Conservation (phyloP, 805 yeast genomes). For the Saccharomycopsis capsularis region DNA sequence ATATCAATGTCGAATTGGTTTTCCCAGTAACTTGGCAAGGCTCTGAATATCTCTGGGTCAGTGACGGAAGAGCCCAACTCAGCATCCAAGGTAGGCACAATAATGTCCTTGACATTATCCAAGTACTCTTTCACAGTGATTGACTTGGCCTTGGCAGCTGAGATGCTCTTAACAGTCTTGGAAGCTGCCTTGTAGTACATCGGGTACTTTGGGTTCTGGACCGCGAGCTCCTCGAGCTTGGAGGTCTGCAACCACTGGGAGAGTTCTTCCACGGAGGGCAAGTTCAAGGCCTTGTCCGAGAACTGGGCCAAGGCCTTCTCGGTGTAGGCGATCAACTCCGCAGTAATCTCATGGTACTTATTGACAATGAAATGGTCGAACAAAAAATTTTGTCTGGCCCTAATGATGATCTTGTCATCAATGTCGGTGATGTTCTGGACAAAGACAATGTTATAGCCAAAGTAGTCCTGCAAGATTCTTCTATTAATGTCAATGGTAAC, state of each 20-base stretch:
- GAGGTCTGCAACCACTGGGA: conserved; percentile 43
- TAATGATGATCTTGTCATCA: conserved; percentile 91
- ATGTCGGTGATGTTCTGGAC: conserved; percentile 98
- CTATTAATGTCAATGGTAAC: conserved; percentile 92
- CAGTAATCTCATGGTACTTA: conserved; percentile 26
- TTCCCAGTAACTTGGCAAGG: conserved; percentile 88
- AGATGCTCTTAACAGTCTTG: conserved; percentile 43
- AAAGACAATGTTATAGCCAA: conserved; percentile 80
- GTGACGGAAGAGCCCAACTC: conserved; percentile 68
- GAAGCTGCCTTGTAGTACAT: conserved; percentile 69
- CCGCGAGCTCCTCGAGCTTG: conserved; percentile 44
- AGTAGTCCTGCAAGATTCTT: conserved; percentile 81
- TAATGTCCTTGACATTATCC: conserved; percentile 57
- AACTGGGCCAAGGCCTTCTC: conserved; percentile 21
- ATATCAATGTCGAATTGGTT: conserved; percentile 76
- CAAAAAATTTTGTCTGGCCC: conserved; percentile 85
- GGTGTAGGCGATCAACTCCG: conserved; percentile 18
- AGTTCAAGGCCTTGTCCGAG: conserved; percentile 22
- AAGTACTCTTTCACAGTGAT: conserved; percentile 36
- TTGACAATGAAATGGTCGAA: conserved; percentile 50
- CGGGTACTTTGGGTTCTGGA: conserved; percentile 71
- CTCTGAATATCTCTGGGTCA: conserved; percentile 77
- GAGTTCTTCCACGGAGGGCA: conserved; percentile 34
- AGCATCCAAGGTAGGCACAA: conserved; percentile 65
- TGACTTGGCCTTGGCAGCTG: conserved; percentile 23